Base-by-base conservation (phyloP, 2,329 filamentous ascomycete species). In the Paecilomyces dactylethromorphus region DNA sequence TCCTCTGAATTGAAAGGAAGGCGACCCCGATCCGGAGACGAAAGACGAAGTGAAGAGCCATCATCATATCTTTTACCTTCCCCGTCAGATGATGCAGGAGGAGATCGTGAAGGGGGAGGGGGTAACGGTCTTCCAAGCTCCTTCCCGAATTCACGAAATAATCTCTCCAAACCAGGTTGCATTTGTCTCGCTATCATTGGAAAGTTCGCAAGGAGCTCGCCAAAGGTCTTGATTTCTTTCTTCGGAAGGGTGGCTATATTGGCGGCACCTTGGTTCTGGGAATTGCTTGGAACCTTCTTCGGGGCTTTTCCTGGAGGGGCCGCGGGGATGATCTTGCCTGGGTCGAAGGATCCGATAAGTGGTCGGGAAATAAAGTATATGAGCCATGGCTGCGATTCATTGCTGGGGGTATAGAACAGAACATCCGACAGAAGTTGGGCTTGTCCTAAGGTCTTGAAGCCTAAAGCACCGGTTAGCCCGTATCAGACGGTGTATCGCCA, bases 131-230 rank as follows among this genome's bases (percentile, higher is more conserved):
- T 92, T 64, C 95, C 90, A 64, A 97, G 88, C 57, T 93, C 89
- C 52, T 85, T 85, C 5, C 86, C 88, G 71, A 99, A 97, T 66
- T 97, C 92, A 61, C 88, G 87, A 69, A 97, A 96, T 26, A 97
- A 78, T 68, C 87, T 88, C 69, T 99, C 93, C 33, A 99, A 76
- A 0, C 94, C 94, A 1, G 88, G 85, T 66, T 97, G 92, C 92
- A 99, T 96, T 74, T 99, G 94, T 60, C 91, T 85, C 24, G 92
- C 92, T 66, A 99, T 97, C 84, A 96, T 90, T 1, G 94, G 94
- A 65, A 97, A 99, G 66, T 92, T 87, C 65, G 90, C 90, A 50
- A 99, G 81, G 13, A 99, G 82, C 64, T 97, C 94, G 61, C 89
- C 87, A 71, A 99, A 99, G 33, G 85, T 91, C 75, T 87, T 91